Conservation (phyloP, 352 stramenopile species). For the Globisporangium takayamanum region DNA sequence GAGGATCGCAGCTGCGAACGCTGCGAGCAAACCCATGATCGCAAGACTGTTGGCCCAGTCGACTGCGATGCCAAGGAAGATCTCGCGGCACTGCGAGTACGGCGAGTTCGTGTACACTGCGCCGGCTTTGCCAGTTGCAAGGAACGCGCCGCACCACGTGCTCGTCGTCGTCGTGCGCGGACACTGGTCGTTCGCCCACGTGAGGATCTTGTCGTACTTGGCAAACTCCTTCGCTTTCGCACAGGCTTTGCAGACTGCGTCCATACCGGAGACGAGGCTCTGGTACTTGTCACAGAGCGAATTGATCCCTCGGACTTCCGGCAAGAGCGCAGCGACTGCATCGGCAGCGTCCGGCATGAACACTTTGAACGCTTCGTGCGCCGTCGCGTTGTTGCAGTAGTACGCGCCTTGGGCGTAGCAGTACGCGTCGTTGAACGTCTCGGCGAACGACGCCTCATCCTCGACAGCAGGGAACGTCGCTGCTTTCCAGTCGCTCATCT, state of each 20-base stretch:
- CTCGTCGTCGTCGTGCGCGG: conserved; percentile 42
- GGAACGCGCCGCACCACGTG: conserved; percentile 56
- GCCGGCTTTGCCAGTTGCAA: conserved; percentile 31
- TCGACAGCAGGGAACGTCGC: conserved; percentile 42
- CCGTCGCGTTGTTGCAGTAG: conserved; percentile 77
- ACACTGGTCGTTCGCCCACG: conserved; percentile 78
- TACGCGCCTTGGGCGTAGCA: conserved; percentile 81
- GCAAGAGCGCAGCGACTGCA: conserved; percentile 33
- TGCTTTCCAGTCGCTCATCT: conserved; percentile 54
- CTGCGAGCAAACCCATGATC: conserved; percentile 41
- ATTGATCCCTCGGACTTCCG: conserved; percentile 52
- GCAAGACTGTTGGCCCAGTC: conserved; percentile 57
- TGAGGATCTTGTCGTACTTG: conserved; percentile 66
- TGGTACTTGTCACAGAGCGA: conserved; percentile 47
- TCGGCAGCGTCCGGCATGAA: conserved; percentile 53
- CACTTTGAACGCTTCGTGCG: conserved; percentile 40
- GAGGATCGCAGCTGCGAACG: conserved; percentile 42
- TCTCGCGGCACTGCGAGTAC: conserved; percentile 63
- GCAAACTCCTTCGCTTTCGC: conserved; percentile 40
- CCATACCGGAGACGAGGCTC: conserved; percentile 24
- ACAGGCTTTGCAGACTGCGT: conserved; percentile 47
- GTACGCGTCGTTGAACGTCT: conserved; percentile 77
- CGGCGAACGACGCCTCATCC: conserved; percentile 50
- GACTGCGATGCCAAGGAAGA: conserved; percentile 58
- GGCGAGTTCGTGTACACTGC: conserved; percentile 57